Evolutionary conservation across 164 flowering plant genomes (phyloP), one percentile per base, ranked within the genome.

Genomic region (Buxus sempervirens): DNA sequence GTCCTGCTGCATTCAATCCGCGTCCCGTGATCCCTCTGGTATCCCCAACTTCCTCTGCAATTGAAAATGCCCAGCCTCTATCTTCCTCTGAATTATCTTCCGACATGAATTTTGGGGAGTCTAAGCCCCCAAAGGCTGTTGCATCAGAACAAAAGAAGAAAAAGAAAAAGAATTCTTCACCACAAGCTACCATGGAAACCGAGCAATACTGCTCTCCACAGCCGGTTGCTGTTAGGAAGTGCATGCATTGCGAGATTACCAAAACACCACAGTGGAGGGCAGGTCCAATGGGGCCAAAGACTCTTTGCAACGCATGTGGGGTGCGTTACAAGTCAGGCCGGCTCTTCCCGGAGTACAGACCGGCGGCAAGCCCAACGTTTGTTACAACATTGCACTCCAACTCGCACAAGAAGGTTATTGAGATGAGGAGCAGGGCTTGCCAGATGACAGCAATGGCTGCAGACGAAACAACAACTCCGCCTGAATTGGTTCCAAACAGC

Each of bases 181-280:
- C 73, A 58, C 72, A 80, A 0, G 57, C 27, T 0, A 75, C 57
- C 65, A 60, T 72, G 0, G 12, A 55, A 63, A 62, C 5, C 45
- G 62, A 70, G 57, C 73, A 51, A 21, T 26, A 23, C 23, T 51
- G 67, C 8, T 63, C 69, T 24, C 53, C 63, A 10, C 71, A 67
- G 20, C 68, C 75, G 5, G 54, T 14, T 26, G 55, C 74, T 0
- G 82, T 86, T 15, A 75, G 95, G 72, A 92, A 92, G 77, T 95
- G 98, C 81, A 25, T 82, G 87, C 98, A 95, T 70, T 95, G 98
- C 42, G 95, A 87, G 86, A 86, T 90, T 14, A 87, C 95, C 8
- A 90, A 88, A 85, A 95, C 99, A 2, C 98, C 99, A 0, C 96
- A 92, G 27, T 95, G 99, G 99, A 79, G 99, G 73, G 88, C 90